Evolutionary conservation across 176 grass and related monocot genomes (phyloP), one percentile per base, ranked within the genome.

Genomic region (Zoysia japonica): DNA sequence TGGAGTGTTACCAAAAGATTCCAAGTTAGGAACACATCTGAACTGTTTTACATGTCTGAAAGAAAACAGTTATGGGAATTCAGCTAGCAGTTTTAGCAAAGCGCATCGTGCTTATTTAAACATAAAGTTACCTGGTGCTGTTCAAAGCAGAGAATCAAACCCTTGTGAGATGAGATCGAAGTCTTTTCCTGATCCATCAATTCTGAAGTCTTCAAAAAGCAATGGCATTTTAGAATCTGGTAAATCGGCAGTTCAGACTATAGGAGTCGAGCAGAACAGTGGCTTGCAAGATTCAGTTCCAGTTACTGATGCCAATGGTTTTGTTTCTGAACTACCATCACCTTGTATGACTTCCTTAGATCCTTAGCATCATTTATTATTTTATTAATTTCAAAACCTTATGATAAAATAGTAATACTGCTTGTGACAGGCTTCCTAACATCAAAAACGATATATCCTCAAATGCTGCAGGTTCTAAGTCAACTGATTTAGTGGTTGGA

Each of bases 41-140:
- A 65, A 75, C 76, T 60, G 78, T 68, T 79, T 50, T 80, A 11
- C 66, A 14, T 51, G 72, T 54, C 67, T 19, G 37, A 86, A 86
- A 46, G 66, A 86, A 88, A 90, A 78, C 15, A 51, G 41, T 61
- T 75, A 49, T 70, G 74, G 55, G 77, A 88, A 81, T 69, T 47
- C 44, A 67, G 69, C 72, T 73, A 38, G 7, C 35, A n/a, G 35
- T 81, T 75, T 77, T 77, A 49, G 77, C 65, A 78, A 80, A 82
- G 50, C 20, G 42, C 54, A 56, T 9, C 13, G 78, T 39, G 61
- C 47, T 76, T 61, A 71, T 82, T 78, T 66, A 74, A 64, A 71
- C 43, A 76, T 36, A 84, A 76, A 57, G 45, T 16, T 71, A 66
- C 61, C 68, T 16, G 65, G 61, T 53, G 65, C 38, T 52, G 37